Evolutionary conservation across 2,329 filamentous ascomycete genomes (phyloP).

Genomic region (Alternaria arbusti): DNA sequence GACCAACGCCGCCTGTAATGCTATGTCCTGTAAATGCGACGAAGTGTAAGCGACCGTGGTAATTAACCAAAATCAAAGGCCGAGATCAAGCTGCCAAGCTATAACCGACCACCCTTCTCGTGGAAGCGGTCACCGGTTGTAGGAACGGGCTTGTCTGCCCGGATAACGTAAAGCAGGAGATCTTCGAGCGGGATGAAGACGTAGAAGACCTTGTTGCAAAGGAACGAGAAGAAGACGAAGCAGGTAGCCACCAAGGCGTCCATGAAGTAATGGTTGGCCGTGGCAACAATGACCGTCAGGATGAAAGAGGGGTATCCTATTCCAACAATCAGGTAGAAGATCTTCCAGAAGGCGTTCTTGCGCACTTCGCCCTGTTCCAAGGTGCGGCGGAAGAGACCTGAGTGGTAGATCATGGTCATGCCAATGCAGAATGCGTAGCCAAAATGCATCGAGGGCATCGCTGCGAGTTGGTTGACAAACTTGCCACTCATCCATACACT

Average conservation of each 20-base stretch:
- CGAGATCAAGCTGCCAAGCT: constrained; percentile 1
- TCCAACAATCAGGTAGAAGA: constrained; percentile 56
- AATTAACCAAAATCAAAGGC: background rate
- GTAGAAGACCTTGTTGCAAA: constrained; percentile 58
- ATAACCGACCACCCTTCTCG: constrained; percentile 43
- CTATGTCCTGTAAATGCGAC: constrained; percentile 8
- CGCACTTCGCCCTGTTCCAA: constrained; percentile 52
- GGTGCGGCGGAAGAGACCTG: constrained; percentile 54
- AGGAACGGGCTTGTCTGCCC: constrained; percentile 61
- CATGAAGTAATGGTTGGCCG: constrained; percentile 68
- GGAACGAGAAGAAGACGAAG: constrained; percentile 57
- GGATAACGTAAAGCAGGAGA: constrained; percentile 55
- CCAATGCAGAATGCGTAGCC: constrained; percentile 63
- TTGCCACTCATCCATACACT: constrained; percentile 56
- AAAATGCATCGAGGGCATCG: constrained; percentile 61
- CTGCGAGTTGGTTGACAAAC: constrained; percentile 55
- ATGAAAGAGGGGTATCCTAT: constrained; percentile 62
- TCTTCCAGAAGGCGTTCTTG: constrained; percentile 51
- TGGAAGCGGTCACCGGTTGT: constrained; percentile 58
- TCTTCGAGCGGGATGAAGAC: constrained; percentile 61
- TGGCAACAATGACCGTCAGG: constrained; percentile 64
- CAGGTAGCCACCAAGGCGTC: constrained; percentile 60
- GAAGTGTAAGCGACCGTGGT: background rate
- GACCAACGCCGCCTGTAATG: constrained; percentile 5
- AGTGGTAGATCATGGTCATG: constrained; percentile 60